Conservation (phyloP, 1,284 basidiomycete genomes). For the Trametes pubescens region DNA sequence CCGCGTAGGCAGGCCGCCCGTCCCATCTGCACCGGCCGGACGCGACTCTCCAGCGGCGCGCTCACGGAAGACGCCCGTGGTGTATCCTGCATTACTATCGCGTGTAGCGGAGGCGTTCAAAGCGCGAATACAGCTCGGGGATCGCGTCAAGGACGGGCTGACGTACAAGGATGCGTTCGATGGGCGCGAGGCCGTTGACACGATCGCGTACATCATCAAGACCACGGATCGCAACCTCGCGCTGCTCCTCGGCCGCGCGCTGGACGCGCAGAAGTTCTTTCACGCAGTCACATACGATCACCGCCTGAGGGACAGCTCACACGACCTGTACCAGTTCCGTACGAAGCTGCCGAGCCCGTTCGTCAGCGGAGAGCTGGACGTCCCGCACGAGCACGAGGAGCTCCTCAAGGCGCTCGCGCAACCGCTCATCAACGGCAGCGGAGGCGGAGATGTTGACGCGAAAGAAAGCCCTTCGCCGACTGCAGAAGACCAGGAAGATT, state of each 20-base stretch:
- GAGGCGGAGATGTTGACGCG: constrained; percentile 31
- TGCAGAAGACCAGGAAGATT: constrained; percentile 46
- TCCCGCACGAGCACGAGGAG: constrained; percentile 48
- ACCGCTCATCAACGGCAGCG: constrained; percentile 35
- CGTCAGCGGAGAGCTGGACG: constrained; percentile 73
- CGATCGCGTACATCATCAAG: constrained; percentile 97
- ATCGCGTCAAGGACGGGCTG: constrained; percentile 93
- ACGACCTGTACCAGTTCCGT: constrained; percentile 94
- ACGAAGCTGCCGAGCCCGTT: constrained; percentile 79
- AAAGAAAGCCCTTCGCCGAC: constrained; percentile 48
- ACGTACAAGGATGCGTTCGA: constrained; percentile 98
- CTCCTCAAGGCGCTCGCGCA: constrained; percentile 37
- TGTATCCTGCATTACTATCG: constrained; percentile 95
- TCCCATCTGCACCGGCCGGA: constrained; percentile 49
- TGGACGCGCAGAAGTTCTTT: constrained; percentile 99
- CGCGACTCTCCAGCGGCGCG: constrained; percentile 57
- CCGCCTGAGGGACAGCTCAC: constrained; percentile 87
- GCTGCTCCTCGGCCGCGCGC: constrained; percentile 89
- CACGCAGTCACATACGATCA: constrained; percentile 99
- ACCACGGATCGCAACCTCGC: constrained; percentile 98
- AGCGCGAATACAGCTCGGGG: constrained; percentile 78
- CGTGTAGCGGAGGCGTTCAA: constrained; percentile 95
- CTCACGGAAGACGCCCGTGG: constrained; percentile 68
- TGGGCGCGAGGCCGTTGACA: constrained; percentile 95
- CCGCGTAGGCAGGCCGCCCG: constrained; percentile 48